phyloP scores from a whole-genome alignment of 2,329 filamentous ascomycete species.

The Microsporum ferrugineum region DNA sequence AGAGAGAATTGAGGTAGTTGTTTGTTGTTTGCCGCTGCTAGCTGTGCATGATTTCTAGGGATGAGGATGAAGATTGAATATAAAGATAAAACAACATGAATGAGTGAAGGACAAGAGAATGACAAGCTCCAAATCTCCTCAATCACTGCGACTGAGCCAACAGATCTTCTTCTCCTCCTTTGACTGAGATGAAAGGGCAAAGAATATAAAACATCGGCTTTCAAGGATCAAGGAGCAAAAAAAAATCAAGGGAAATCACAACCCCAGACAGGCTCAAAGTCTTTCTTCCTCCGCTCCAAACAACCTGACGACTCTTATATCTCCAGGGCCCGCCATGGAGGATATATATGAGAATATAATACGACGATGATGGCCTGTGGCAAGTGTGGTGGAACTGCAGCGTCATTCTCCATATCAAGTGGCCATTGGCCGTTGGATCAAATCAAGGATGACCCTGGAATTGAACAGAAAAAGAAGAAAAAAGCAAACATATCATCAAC shows the following conservation, averaged over 20 bases:
- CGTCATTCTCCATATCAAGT: slow-evolving; percentile 52
- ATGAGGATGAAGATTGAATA: not conserved
- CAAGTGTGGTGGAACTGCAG: slow-evolving; percentile 48
- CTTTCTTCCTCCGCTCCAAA: no score
- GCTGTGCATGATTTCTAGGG: not conserved
- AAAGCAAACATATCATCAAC: not conserved
- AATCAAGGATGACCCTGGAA: not conserved
- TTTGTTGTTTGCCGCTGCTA: not conserved
- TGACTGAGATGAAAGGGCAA: not conserved
- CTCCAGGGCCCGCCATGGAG: not conserved
- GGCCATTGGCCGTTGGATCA: slow-evolving; percentile 21
- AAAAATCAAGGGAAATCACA: not conserved
- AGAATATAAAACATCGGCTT: not conserved
- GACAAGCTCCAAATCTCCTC: not conserved
- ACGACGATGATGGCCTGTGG: not conserved
- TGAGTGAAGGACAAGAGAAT: not conserved
- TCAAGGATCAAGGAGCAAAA: not conserved
- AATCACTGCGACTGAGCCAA: not conserved
- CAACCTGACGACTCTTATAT: not conserved
- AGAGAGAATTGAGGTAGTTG: not conserved
- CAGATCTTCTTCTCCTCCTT: no score
- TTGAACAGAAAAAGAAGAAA: not conserved
- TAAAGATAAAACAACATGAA: not conserved
- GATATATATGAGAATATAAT: not conserved
- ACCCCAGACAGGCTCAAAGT: no score